Evolutionary conservation across 805 yeast species (phyloP).

Genomic region (Sugiyamaella floridensis): DNA sequence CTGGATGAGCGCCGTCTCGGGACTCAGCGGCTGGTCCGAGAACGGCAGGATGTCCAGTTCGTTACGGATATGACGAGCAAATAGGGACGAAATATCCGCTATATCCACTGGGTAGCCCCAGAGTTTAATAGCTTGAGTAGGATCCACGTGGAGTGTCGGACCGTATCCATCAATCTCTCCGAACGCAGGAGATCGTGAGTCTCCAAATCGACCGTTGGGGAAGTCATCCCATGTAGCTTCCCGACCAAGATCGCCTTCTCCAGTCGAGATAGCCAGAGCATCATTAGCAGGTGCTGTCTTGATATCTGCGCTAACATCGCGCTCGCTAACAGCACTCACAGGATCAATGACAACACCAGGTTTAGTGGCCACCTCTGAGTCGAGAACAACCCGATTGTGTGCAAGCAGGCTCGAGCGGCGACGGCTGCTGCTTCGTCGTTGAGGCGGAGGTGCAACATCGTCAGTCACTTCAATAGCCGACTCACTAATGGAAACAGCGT

Average conservation of each 20-base stretch:
- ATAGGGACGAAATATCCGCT: constrained; percentile 57
- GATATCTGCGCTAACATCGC: constrained; percentile 24
- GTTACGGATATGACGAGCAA: constrained; percentile 65
- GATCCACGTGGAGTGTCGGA: constrained; percentile 72
- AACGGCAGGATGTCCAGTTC: constrained; percentile 81
- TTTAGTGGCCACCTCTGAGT: constrained; percentile 22
- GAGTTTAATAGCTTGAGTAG: constrained; percentile 54
- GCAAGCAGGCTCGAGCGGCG: constrained; percentile 26
- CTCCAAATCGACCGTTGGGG: constrained; percentile 94
- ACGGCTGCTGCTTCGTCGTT: neutral
- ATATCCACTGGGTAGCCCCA: constrained; percentile 74
- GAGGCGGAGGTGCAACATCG: neutral
- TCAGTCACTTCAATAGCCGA: neutral
- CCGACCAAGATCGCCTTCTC: constrained; percentile 76
- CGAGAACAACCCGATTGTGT: constrained; percentile 38
- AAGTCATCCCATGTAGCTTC: constrained; percentile 97
- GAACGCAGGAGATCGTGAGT: constrained; percentile 90
- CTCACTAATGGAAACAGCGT: neutral
- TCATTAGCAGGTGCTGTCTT: constrained; percentile 25
- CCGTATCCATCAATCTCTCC: constrained; percentile 99
- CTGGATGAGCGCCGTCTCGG: constrained; percentile 90
- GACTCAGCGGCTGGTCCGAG: constrained; percentile 77
- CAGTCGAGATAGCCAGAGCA: constrained; percentile 71
- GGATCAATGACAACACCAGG: constrained; percentile 2
- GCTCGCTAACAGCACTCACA: constrained; percentile 32